These are phyloP conservation scores for Trichocladium uniseriatum DNA, from an alignment of 495 filamentous ascomycete genomes.

Conservation along the genomic window DNA sequence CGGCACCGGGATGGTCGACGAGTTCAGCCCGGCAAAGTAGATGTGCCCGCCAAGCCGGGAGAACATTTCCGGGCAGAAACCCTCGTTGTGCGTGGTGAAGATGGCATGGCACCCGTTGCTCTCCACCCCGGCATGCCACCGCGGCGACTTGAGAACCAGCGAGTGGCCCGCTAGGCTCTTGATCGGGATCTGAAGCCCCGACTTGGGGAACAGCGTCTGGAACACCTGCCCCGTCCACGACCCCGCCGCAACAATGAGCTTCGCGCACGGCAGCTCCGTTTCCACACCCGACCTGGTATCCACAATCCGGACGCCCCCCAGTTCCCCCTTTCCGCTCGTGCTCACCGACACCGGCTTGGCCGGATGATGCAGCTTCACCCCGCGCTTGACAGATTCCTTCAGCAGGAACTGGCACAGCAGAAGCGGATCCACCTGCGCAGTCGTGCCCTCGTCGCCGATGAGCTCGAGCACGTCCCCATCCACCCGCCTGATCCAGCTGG, in stretches of 20 bases:
- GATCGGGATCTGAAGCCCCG: slow-evolving; percentile 44
- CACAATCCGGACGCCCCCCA: slow-evolving; percentile 41
- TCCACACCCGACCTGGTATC: slow-evolving; percentile 38
- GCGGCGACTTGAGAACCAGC: slow-evolving; percentile 54
- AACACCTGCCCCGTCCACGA: slow-evolving; percentile 61
- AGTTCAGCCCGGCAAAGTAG: slow-evolving; percentile 69
- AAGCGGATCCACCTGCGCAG: slow-evolving; percentile 58
- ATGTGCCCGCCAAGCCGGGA: slow-evolving; percentile 55
- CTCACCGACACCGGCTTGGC: slow-evolving; percentile 45
- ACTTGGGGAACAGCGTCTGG: slow-evolving; percentile 50
- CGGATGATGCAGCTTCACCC: slow-evolving; percentile 59
- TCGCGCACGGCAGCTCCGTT: slow-evolving; percentile 47
- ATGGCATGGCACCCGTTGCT: slow-evolving; percentile 53
- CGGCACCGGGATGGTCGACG: slow-evolving; percentile 47
- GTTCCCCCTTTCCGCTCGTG: slow-evolving; percentile 35
- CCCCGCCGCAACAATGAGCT: slow-evolving; percentile 56
- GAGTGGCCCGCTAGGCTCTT: slow-evolving; percentile 61
- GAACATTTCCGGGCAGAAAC: slow-evolving; percentile 67
- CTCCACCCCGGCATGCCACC: slow-evolving; percentile 36
- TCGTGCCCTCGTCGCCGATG: slow-evolving; percentile 52
- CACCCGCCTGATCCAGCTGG: slow-evolving; percentile 51
- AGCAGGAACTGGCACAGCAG: slow-evolving; percentile 57
- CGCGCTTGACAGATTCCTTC: slow-evolving; percentile 43
- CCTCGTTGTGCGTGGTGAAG: slow-evolving; percentile 50
- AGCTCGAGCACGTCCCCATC: slow-evolving; percentile 47